These are phyloP conservation scores for Irpex sp. DNA, from an alignment of 1,284 basidiomycete genomes.

Conservation along the genomic window DNA sequence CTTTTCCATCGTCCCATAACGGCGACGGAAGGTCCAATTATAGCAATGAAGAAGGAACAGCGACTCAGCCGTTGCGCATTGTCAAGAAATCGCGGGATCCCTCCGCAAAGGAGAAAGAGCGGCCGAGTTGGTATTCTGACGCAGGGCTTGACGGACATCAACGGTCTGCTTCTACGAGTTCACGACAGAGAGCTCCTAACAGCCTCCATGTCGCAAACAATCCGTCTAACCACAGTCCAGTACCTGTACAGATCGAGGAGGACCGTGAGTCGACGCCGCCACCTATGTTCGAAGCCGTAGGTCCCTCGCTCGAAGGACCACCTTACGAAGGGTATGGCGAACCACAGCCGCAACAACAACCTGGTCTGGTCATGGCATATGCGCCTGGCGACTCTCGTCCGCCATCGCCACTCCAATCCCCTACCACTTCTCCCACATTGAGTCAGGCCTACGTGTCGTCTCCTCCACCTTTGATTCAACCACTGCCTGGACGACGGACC, in stretches of 20 bases:
- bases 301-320: constrained; percentile 36
- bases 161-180: not conserved
- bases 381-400: constrained; percentile 26
- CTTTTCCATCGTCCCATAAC: not conserved
- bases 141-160: constrained; percentile 17
- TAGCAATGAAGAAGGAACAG: constrained; percentile 2
- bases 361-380: constrained; percentile 23
- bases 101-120: constrained; percentile 21
- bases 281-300: constrained; percentile 39
- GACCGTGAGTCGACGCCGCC: constrained; percentile 30
- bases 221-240: constrained; percentile 5
- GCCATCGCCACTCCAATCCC: constrained; percentile 26
- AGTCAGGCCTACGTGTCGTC: not conserved
- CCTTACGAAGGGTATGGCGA: constrained; percentile 29
- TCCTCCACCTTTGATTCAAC: not conserved
- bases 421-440: not conserved
- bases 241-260: constrained; percentile 2
- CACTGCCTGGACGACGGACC: not conserved
- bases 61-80: constrained; percentile 23
- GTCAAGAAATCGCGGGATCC: constrained; percentile 22
- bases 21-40: not conserved
- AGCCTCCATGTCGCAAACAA: not conserved
- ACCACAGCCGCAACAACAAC: not conserved
- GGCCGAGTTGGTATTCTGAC: constrained; percentile 30
- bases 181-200: not conserved